Percentiles rank a stretch among this genome's conserved stretches.
These are phyloP conservation scores for Stramenopiles sp. DNA, from an alignment of 352 stramenopile species.

Conservation along the genomic window DNA sequence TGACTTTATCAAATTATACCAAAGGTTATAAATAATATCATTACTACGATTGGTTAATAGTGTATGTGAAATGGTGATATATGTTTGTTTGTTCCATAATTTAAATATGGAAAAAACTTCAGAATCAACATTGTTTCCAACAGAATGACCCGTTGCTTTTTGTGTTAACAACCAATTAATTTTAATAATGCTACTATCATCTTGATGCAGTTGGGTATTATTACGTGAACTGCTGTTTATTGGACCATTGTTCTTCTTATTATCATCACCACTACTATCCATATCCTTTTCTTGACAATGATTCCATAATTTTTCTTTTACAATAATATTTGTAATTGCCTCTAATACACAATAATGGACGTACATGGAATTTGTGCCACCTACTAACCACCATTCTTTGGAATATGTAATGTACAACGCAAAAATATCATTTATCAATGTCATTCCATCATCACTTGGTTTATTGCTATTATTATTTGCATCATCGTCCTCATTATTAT, in stretches of 20 bases:
- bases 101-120: neutral
- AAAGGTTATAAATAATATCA: neutral
- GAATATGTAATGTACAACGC: neutral
- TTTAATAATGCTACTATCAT: neutral
- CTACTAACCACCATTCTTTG: neutral
- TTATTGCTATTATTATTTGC: too few relatives aligned
- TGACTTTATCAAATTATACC: neutral
- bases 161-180: neutral
- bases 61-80: neutral
- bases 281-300: neutral
- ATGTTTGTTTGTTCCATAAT: neutral
- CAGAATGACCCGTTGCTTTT: neutral
- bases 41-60: neutral
- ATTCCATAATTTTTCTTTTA: neutral
- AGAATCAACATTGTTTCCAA: neutral
- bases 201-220: neutral
- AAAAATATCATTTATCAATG: neutral
- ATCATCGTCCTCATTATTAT: neutral
- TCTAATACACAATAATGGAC: neutral
- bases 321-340: neutral
- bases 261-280: neutral
- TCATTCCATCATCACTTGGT: neutral
- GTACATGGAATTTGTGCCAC: neutral
- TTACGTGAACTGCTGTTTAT: neutral
- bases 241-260: neutral